phyloP scores from a whole-genome alignment of 208 protist species.

The Trypanosoma cruzi region DNA sequence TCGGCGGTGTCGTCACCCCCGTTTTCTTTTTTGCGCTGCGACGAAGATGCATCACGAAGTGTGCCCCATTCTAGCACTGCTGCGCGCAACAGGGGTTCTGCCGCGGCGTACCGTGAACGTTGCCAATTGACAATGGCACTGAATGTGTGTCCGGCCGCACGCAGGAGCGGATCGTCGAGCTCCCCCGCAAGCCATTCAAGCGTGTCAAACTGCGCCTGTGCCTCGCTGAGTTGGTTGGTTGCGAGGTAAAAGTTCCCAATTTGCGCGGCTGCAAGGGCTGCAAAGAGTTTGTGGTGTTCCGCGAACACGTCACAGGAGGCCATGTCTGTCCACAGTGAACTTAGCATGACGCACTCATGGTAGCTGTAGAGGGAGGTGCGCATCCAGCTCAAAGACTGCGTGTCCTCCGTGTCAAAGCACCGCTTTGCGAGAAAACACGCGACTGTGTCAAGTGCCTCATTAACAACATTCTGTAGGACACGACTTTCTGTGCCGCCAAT shows the following conservation, averaged over 20 bases:
- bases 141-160: conserved; percentile 71
- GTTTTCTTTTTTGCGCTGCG: not conserved
- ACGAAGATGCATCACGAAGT: conserved; percentile 12
- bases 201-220: conserved; percentile 67
- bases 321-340: conserved; percentile 80
- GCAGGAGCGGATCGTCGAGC: conserved; percentile 46
- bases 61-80: conserved; percentile 63
- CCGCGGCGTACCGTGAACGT: conserved; percentile 71
- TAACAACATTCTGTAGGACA: conserved; percentile 46
- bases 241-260: conserved; percentile 88
- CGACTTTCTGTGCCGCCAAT: conserved; percentile 52
- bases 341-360: conserved; percentile 86
- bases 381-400: conserved; percentile 54
- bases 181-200: conserved; percentile 36
- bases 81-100: conserved; percentile 59
- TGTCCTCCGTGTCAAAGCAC: conserved; percentile 61
- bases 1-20: not conserved
- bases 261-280: conserved; percentile 60
- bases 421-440: conserved; percentile 61
- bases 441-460: conserved; percentile 63
- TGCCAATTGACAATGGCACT: conserved; percentile 78
- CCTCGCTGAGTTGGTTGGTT: conserved; percentile 72
- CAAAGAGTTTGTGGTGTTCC: conserved; percentile 63
- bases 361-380: conserved; percentile 71
- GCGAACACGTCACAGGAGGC: conserved; percentile 49